phyloP scores from a whole-genome alignment of 305 asterid species.

The Fraxinus xanthoxyloides region DNA sequence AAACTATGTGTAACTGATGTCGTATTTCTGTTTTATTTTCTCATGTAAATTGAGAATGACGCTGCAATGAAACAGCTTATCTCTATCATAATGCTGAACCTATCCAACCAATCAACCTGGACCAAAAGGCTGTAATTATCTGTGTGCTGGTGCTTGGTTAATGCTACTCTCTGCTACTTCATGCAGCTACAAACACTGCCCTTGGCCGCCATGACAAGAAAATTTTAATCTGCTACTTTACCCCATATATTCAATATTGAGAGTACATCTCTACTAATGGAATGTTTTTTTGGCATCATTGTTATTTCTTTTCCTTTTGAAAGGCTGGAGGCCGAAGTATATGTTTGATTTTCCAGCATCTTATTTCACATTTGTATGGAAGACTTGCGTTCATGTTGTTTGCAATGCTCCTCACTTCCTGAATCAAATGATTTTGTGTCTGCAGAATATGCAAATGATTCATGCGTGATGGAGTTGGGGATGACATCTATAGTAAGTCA shows the following conservation, averaged over 20 bases:
- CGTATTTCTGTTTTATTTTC: neutral
- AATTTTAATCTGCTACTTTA: too few species aligned
- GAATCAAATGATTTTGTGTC: slow-evolving; percentile 15
- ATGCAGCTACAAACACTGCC: neutral
- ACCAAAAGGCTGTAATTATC: neutral
- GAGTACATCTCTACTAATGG: neutral
- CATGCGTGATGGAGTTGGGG: slow-evolving; percentile 38
- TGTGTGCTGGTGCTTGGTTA: neutral
- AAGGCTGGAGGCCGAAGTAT: too few species aligned
- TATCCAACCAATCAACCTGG: neutral
- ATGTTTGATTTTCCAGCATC: neutral
- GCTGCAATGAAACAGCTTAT: slow-evolving; percentile 2
- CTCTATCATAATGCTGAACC: neutral
- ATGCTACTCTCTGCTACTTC: neutral
- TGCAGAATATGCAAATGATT: slow-evolving; percentile 52
- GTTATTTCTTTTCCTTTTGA: neutral
- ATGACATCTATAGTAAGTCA: neutral
- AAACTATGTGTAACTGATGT: neutral
- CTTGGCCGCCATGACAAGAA: neutral
- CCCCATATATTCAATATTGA: too few species aligned
- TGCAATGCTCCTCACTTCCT: too few species aligned
- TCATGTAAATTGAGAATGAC: neutral
- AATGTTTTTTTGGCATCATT: neutral
- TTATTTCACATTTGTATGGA: too few species aligned
- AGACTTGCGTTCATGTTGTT: neutral